A percentile compares a stretch with the other conserved stretches of the same genome.
phyloP scores from a whole-genome alignment of 495 filamentous ascomycete species.

The Ramalina intermedia region DNA sequence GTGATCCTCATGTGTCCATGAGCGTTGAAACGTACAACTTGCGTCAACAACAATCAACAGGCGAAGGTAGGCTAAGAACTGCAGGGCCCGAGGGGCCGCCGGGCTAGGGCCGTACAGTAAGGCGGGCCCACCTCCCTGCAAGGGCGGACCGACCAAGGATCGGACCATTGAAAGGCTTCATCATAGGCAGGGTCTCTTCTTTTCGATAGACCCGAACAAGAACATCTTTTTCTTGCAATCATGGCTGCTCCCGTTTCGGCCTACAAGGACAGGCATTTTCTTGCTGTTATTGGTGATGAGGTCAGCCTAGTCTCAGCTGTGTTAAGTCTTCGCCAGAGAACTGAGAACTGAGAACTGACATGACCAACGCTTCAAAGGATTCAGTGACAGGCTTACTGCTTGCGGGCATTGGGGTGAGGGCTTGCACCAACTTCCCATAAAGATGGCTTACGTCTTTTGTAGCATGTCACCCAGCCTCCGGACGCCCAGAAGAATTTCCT shows the following conservation, averaged over 20 bases:
- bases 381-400: constrained; percentile 89
- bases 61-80: no score
- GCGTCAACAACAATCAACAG: no score
- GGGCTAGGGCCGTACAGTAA: no score
- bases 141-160: no score
- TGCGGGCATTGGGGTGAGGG: constrained; percentile 81
- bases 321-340: not conserved
- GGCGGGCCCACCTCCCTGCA: no score
- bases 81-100: no score
- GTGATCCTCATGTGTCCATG: no score
- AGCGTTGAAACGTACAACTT: no score
- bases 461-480: constrained; percentile 67
- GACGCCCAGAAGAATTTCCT: constrained; percentile 94
- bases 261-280: constrained; percentile 85
- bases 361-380: constrained; percentile 40
- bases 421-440: not conserved
- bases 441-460: not conserved
- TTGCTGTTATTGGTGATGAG: constrained; percentile 97
- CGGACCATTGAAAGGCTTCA: no score
- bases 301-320: constrained; percentile 29
- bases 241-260: constrained; percentile 44
- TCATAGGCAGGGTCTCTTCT: not conserved
- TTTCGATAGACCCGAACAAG: not conserved
- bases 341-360: constrained; percentile 6
- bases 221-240: not conserved